These are phyloP conservation scores for Houttuynia cordata DNA, from an alignment of 164 flowering plant species.

Conservation along the genomic window DNA sequence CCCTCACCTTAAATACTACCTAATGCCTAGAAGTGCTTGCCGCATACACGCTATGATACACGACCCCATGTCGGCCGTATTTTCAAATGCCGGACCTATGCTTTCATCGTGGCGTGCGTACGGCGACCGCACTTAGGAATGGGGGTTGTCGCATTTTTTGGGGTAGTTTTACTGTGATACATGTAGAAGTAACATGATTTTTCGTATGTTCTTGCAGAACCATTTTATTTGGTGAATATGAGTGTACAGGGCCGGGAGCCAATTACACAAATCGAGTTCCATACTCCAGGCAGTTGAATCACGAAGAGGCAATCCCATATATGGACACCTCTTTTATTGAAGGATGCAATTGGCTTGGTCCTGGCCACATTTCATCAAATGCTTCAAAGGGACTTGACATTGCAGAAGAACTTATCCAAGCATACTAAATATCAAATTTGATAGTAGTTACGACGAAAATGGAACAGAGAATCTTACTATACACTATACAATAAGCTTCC, in stretches of 20 bases:
- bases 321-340: slow-evolving; percentile 49
- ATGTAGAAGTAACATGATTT: background rate
- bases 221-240: slow-evolving; percentile 64
- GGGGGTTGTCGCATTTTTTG: too few relatives aligned
- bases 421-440: background rate
- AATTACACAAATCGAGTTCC: slow-evolving; percentile 31
- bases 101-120: too few relatives aligned
- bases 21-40: too few relatives aligned
- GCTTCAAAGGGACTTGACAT: background rate
- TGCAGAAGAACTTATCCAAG: slow-evolving; percentile 5
- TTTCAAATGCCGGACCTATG: too few relatives aligned
- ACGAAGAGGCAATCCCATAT: slow-evolving; percentile 38
- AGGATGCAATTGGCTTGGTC: slow-evolving; percentile 57
- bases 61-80: too few relatives aligned
- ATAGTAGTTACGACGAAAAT: background rate
- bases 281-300: slow-evolving; percentile 41
- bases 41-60: too few relatives aligned
- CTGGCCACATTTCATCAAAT: slow-evolving; percentile 1
- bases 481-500: too few relatives aligned
- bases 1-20: background rate
- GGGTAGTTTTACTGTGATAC: too few relatives aligned
- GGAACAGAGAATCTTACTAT: background rate
- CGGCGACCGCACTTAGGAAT: too few relatives aligned
- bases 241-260: slow-evolving; percentile 58
- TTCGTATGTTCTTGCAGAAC: slow-evolving; percentile 27